phyloP scores from a whole-genome alignment of 2,329 filamentous ascomycete species.

The Aspergillus pseudoviridinutans region DNA sequence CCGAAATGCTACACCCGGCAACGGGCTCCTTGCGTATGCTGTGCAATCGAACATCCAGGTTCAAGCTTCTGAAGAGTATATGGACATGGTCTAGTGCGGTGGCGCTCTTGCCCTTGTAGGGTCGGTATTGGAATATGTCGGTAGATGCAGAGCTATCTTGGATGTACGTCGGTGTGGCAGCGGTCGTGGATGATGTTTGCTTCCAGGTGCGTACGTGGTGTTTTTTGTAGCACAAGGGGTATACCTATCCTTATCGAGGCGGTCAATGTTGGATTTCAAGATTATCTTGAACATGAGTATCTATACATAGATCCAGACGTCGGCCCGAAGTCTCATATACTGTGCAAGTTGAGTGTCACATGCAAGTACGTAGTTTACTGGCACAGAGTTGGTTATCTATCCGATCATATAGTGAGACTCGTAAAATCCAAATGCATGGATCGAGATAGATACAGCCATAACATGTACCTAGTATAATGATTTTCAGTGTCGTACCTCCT shows the following conservation, averaged over 20 bases:
- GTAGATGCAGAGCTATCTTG: neutral
- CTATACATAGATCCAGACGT: too few species aligned
- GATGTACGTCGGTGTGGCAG: neutral
- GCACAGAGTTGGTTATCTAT: neutral
- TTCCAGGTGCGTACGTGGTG: neutral
- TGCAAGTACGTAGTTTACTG: neutral
- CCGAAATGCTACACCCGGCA: slow-evolving; percentile 1
- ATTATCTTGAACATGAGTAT: neutral
- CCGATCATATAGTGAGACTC: neutral
- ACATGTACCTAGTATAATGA: neutral
- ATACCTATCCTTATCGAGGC: neutral
- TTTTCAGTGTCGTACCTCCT: slow-evolving; percentile 6
- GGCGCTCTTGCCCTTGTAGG: neutral
- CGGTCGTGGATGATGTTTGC: neutral
- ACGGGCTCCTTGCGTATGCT: slow-evolving; percentile 13
- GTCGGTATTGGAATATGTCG: neutral
- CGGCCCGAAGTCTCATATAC: too few species aligned
- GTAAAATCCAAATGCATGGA: neutral
- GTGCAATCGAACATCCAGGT: neutral
- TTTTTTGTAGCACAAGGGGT: neutral
- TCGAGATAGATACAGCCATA: neutral
- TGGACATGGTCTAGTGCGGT: neutral
- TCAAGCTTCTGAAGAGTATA: neutral
- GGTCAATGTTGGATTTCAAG: neutral
- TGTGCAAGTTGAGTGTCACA: too few species aligned